Conservation (phyloP, 2,329 filamentous ascomycete species). For the Monosporascus sp. region DNA sequence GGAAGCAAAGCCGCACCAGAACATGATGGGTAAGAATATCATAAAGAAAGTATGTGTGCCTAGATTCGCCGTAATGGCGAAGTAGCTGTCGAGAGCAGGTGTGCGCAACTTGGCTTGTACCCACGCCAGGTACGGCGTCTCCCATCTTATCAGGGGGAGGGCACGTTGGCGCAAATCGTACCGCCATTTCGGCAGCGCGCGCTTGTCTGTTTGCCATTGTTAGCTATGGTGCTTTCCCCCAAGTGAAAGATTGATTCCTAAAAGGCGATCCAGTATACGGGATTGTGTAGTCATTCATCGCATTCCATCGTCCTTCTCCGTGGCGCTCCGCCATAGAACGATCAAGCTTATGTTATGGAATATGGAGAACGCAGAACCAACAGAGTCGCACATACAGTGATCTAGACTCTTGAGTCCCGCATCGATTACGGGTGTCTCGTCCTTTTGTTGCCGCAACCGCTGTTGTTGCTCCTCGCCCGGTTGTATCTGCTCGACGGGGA, state of each 20-base stretch:
- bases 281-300: too few relatives aligned
- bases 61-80: conserved; percentile 92
- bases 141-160: conserved; percentile 85
- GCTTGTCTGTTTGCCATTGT: conserved; percentile 56
- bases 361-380: conserved; percentile 5
- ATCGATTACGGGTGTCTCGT: conserved; percentile 40
- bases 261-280: too few relatives aligned
- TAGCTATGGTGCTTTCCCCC: neutral
- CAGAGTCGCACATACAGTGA: conserved; percentile 54
- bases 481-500: conserved; percentile 19
- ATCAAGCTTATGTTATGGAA: neutral
- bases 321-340: too few relatives aligned
- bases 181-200: conserved; percentile 80
- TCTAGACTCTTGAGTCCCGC: conserved; percentile 77
- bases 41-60: conserved; percentile 99
- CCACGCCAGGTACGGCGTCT: conserved; percentile 88
- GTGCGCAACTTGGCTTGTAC: conserved; percentile 76
- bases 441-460: conserved; percentile 14
- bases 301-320: too few relatives aligned
- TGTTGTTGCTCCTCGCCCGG: conserved; percentile 12
- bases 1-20: conserved; percentile 88
- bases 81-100: conserved; percentile 87
- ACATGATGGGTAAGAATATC: conserved; percentile 87
- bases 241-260: neutral
- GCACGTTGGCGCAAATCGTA: conserved; percentile 75